A percentile compares a stretch with the other conserved stretches of the same genome.
These are phyloP conservation scores for Oropetium thomaeum DNA, from an alignment of 176 grass and related monocot species.

Conservation along the genomic window DNA sequence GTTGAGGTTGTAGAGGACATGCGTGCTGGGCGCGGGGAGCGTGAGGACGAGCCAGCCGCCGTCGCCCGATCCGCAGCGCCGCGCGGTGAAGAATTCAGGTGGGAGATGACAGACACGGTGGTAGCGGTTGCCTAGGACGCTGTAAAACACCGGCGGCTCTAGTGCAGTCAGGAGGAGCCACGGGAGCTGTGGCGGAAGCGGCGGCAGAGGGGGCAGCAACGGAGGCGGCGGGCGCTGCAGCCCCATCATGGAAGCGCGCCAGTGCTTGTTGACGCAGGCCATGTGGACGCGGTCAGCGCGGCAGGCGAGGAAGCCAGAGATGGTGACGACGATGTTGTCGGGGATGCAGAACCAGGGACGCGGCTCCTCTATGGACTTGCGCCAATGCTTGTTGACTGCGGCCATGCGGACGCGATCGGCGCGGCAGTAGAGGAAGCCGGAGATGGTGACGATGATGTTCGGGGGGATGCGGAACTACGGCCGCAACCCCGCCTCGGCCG, in stretches of 20 bases:
- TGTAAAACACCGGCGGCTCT: conserved; percentile 32
- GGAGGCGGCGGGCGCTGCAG: conserved; percentile 4
- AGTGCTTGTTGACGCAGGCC: conserved; percentile 16
- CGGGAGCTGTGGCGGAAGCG: conserved; percentile 30
- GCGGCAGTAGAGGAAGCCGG: too few relatives aligned
- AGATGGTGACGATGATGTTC: too few relatives aligned
- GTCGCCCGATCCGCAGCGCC: conserved; percentile 20
- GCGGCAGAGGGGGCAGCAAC: background rate
- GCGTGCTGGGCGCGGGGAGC: background rate
- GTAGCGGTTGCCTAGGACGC: background rate
- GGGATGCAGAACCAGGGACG: too few relatives aligned
- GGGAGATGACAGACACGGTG: conserved; percentile 16
- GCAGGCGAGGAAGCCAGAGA: conserved; percentile 25
- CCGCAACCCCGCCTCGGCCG: too few relatives aligned
- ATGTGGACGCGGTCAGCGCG: conserved; percentile 35
- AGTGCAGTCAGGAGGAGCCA: conserved; percentile 45
- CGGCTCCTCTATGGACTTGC: too few relatives aligned
- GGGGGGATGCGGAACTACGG: too few relatives aligned
- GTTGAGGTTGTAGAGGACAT: conserved; percentile 43
- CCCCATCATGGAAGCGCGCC: background rate
- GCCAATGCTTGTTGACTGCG: too few relatives aligned
- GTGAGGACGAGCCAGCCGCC: conserved; percentile 40
- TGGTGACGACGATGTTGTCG: conserved; percentile 26
- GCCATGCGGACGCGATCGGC: too few relatives aligned
- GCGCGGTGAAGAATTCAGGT: conserved; percentile 18